Percentiles rank a stretch among this genome's conserved stretches.
Conservation (phyloP, 2,329 filamentous ascomycete species). For the Phyllosticta capitalensis region DNA sequence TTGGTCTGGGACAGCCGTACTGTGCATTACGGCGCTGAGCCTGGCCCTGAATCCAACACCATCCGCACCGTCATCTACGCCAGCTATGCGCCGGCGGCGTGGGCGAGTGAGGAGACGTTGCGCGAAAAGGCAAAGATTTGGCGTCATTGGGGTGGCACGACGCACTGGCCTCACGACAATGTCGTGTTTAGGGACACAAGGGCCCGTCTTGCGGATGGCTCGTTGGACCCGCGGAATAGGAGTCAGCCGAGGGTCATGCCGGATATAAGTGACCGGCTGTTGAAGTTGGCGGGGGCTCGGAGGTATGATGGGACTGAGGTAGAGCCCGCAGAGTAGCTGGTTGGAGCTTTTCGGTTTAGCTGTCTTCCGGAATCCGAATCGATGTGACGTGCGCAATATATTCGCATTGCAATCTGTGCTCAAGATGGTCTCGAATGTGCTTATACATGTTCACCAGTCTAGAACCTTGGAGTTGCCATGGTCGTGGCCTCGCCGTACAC, state of each 20-base stretch:
- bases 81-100: conserved; percentile 14
- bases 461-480: too few relatives aligned
- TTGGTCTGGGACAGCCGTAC: conserved; percentile 40
- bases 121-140: conserved; percentile 14
- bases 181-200: neutral
- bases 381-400: neutral
- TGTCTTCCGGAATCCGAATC: neutral
- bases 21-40: conserved; percentile 9
- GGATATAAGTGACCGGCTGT: neutral
- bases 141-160: conserved; percentile 11
- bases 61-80: conserved; percentile 10
- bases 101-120: conserved; percentile 10
- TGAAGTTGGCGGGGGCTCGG: conserved; percentile 8
- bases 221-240: conserved; percentile 1
- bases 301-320: conserved; percentile 9
- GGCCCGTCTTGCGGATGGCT: neutral
- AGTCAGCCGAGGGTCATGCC: conserved; percentile 3
- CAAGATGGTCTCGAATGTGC: neutral
- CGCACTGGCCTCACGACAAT: conserved; percentile 10
- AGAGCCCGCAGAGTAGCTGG: neutral
- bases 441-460: neutral
- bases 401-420: neutral
- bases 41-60: conserved; percentile 6
- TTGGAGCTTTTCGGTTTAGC: neutral
- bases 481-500: neutral